Evolutionary conservation across 2,329 filamentous ascomycete genomes (phyloP).

Genomic region (Talaromyces sp.): DNA sequence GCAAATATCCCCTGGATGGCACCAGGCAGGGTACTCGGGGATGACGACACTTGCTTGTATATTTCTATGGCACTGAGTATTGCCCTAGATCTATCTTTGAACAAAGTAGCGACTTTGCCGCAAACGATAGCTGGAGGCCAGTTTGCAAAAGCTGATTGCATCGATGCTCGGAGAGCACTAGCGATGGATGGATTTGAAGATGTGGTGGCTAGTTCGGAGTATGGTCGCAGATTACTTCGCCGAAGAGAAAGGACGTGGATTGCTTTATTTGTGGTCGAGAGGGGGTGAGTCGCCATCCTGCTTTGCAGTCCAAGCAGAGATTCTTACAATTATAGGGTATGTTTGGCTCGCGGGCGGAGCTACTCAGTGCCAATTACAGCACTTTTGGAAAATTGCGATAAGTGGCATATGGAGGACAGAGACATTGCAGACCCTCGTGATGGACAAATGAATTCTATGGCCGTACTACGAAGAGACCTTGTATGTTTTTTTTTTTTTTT

Average conservation of each 20-base stretch:
- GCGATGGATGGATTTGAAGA: slow-evolving; percentile 66
- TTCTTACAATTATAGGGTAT: slow-evolving; percentile 49
- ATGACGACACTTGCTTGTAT: slow-evolving; percentile 70
- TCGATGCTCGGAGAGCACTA: slow-evolving; percentile 64
- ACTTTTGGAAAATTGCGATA: slow-evolving; percentile 64
- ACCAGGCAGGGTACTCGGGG: slow-evolving; percentile 37
- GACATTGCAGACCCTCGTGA: slow-evolving; percentile 64
- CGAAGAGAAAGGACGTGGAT: slow-evolving; percentile 68
- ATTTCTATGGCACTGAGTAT: slow-evolving; percentile 68
- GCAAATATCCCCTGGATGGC: slow-evolving; percentile 75
- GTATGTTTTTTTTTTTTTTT: slow-evolving; percentile 41
- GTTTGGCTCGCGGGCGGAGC: slow-evolving; percentile 64
- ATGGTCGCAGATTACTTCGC: slow-evolving; percentile 60
- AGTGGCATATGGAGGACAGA: slow-evolving; percentile 59
- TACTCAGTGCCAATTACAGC: slow-evolving; percentile 67
- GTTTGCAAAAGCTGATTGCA: slow-evolving; percentile 63
- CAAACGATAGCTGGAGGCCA: slow-evolving; percentile 47
- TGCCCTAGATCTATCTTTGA: slow-evolving; percentile 65
- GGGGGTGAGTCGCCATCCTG: slow-evolving; percentile 50
- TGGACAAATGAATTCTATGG: slow-evolving; percentile 68
- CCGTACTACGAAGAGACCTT: slow-evolving; percentile 64
- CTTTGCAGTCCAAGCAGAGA: slow-evolving; percentile 13
- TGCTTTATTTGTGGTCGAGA: slow-evolving; percentile 67
- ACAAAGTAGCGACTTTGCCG: slow-evolving; percentile 64
- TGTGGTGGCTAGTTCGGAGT: slow-evolving; percentile 58